Percentiles rank a stretch among this genome's conserved stretches.
Evolutionary conservation across 768 basidiomycete species (phyloP).

Genomic region (Phaeotremella skinneri): DNA sequence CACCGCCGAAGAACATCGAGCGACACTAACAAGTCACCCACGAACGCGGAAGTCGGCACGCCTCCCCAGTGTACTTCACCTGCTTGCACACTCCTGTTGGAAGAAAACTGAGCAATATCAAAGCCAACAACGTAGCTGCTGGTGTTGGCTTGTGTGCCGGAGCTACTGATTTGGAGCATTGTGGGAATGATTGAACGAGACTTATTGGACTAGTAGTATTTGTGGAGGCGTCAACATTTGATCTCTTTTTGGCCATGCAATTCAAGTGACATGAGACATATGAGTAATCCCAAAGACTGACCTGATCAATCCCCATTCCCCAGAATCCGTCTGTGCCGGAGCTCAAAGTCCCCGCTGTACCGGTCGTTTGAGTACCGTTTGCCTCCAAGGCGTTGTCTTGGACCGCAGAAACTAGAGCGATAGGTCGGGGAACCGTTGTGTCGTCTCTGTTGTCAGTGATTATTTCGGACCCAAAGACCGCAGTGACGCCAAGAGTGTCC

Average conservation of each 20-base stretch:
- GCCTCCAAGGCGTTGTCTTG: constrained; percentile 6
- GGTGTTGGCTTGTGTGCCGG: constrained; percentile 13
- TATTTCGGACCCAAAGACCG: constrained; percentile 14
- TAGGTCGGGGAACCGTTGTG: background rate
- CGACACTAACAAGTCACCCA: constrained; percentile 48
- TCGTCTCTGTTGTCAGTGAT: constrained; percentile 23
- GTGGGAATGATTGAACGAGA: constrained; percentile 34
- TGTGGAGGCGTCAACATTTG: background rate
- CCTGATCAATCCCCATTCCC: constrained; percentile 46
- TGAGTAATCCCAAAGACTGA: constrained; percentile 16
- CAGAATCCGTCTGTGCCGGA: constrained; percentile 40
- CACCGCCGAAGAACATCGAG: background rate
- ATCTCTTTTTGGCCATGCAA: background rate
- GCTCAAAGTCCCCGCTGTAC: constrained; percentile 17
- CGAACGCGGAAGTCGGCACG: constrained; percentile 23
- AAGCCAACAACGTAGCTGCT: constrained; percentile 37
- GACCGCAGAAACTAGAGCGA: constrained; percentile 9
- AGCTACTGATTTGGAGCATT: constrained; percentile 16
- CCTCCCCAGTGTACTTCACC: constrained; percentile 49
- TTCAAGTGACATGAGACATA: background rate
- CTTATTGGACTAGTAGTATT: constrained; percentile 11
- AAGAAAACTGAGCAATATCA: constrained; percentile 31
- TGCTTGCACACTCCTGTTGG: constrained; percentile 17
- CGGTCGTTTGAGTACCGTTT: constrained; percentile 7
- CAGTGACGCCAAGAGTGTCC: background rate